Conservation (phyloP, 306 rosid species). For the Dalbergia cochinchinensis region DNA sequence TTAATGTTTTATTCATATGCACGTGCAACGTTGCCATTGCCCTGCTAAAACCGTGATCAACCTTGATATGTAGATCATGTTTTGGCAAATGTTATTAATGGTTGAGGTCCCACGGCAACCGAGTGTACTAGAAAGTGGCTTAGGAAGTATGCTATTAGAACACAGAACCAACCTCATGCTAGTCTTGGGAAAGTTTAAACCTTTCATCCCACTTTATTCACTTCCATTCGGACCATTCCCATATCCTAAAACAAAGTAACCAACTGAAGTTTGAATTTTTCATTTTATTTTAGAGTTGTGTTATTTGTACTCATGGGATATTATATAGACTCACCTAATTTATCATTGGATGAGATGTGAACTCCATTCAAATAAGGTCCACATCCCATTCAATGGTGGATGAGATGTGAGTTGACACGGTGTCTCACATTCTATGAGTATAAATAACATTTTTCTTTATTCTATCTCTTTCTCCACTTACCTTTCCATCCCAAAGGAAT, state of each 20-base stretch:
- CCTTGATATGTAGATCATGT: constrained; percentile 1
- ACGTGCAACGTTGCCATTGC: constrained; percentile 1
- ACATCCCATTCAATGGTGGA: too few relatives aligned
- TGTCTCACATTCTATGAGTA: too few relatives aligned
- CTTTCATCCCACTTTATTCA: constrained; percentile 11
- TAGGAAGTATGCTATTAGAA: not conserved
- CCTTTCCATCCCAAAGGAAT: constrained; percentile 23
- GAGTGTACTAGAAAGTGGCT: not conserved
- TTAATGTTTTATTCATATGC: not conserved
- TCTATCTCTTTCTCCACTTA: constrained; percentile 27
- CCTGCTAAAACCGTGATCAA: not conserved
- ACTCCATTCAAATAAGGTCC: too few relatives aligned
- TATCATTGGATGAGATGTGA: too few relatives aligned
- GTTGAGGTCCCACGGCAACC: constrained; percentile 33
- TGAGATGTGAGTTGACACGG: too few relatives aligned
- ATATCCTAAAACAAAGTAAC: constrained; percentile 21
- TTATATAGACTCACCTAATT: too few relatives aligned
- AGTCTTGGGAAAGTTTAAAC: constrained; percentile 48
- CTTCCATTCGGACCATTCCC: constrained; percentile 15
- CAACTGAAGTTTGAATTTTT: constrained; percentile 2
- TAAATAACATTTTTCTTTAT: too few relatives aligned
- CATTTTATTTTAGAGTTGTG: too few relatives aligned
- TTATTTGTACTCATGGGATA: too few relatives aligned
- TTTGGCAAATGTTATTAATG: constrained; percentile 1
- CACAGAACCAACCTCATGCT: not conserved